These are phyloP conservation scores for Pilasporangium apinafurcum DNA, from an alignment of 352 stramenopile species.

Conservation along the genomic window DNA sequence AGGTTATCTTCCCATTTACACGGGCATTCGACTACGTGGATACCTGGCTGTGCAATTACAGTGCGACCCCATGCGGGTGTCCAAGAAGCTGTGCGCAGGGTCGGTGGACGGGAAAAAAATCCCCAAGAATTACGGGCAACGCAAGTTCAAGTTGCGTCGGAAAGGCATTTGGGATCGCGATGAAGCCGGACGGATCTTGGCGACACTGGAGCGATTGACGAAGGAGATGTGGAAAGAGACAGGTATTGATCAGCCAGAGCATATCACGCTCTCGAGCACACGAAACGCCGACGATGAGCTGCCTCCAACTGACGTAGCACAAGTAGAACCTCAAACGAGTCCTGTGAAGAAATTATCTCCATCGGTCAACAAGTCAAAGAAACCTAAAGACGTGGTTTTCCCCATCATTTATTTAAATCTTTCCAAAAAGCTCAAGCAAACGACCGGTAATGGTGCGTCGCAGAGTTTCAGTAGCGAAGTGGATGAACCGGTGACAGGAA, in stretches of 20 bases:
- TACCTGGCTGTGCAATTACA: slow-evolving; percentile 74
- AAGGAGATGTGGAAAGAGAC: slow-evolving; percentile 53
- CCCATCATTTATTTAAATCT: slow-evolving; percentile 82
- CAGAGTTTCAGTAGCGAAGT: neutral
- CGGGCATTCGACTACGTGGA: slow-evolving; percentile 59
- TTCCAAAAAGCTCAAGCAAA: slow-evolving; percentile 56
- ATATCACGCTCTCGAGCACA: slow-evolving; percentile 63
- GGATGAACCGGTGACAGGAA: neutral
- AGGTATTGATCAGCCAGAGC: slow-evolving; percentile 32
- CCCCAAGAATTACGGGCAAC: slow-evolving; percentile 75
- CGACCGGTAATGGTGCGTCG: neutral
- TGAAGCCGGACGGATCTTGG: slow-evolving; percentile 28
- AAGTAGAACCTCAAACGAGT: slow-evolving; percentile 1
- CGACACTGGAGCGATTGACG: slow-evolving; percentile 41
- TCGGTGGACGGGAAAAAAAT: slow-evolving; percentile 61
- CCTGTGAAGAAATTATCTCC: slow-evolving; percentile 20
- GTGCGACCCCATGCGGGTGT: slow-evolving; percentile 78
- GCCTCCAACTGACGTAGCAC: neutral
- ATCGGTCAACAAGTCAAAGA: slow-evolving; percentile 32
- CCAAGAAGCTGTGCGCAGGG: slow-evolving; percentile 73
- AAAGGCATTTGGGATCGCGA: slow-evolving; percentile 48
- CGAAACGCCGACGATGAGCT: slow-evolving; percentile 29
- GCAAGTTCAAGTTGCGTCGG: slow-evolving; percentile 70
- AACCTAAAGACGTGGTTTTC: slow-evolving; percentile 47
- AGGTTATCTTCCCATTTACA: slow-evolving; percentile 68